phyloP scores from a whole-genome alignment of 345 rosid genomes.

The Populus pruinosa region DNA sequence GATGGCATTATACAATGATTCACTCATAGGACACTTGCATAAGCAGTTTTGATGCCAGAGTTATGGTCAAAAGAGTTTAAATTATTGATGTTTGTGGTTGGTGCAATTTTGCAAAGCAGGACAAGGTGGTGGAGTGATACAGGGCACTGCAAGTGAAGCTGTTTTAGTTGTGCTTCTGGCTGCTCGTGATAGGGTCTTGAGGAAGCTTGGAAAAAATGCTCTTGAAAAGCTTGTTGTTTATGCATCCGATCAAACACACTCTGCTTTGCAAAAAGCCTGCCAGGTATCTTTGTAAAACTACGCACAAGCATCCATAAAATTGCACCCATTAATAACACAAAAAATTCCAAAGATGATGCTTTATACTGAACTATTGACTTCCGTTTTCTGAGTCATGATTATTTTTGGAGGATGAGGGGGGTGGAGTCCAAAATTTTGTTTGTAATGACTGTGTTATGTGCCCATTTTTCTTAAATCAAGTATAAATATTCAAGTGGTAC shows the following conservation, averaged over 20 bases:
- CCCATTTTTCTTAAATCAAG: no score
- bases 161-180: constrained; percentile 68
- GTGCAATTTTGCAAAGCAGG: constrained; percentile 38
- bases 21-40: background rate
- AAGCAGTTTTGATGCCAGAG: background rate
- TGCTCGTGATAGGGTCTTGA: constrained; percentile 65
- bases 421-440: no score
- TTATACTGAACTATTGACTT: no score
- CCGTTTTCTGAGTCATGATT: no score
- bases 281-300: constrained; percentile 45
- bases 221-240: constrained; percentile 79
- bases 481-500: no score
- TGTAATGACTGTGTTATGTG: no score
- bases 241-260: constrained; percentile 85
- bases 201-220: constrained; percentile 51
- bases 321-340: no score
- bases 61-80: background rate
- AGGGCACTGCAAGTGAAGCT: constrained; percentile 95
- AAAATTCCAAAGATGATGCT: no score
- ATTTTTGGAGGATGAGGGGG: no score
- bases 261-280: constrained; percentile 78
- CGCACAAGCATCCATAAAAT: no score
- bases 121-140: constrained; percentile 90
- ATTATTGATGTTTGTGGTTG: background rate
- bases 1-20: background rate